Evolutionary conservation across 164 flowering plant genomes (phyloP).

Genomic region (Piper betle): DNA sequence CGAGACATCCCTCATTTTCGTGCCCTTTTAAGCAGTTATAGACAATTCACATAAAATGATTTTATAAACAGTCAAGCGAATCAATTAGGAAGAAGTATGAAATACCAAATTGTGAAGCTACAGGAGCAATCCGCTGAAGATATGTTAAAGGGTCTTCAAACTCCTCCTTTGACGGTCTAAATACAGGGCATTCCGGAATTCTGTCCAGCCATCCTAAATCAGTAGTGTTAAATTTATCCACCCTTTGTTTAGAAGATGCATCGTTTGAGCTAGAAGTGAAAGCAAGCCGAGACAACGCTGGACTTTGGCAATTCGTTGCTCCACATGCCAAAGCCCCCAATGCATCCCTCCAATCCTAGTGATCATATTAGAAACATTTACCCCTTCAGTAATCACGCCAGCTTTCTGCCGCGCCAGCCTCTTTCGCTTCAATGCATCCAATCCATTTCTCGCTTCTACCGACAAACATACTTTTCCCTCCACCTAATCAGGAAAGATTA

Average conservation of each 20-base stretch:
- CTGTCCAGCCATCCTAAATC: constrained; percentile 70
- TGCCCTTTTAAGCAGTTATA: no score
- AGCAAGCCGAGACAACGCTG: constrained; percentile 17
- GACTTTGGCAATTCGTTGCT: constrained; percentile 28
- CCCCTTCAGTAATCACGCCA: constrained; percentile 20
- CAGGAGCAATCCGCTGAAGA: constrained; percentile 87
- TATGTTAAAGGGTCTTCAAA: constrained; percentile 89
- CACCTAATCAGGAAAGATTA: constrained; percentile 34
- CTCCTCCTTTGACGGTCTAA: constrained; percentile 73
- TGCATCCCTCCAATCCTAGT: constrained; percentile 84
- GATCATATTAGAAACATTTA: constrained; percentile 32
- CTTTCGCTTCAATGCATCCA: constrained; percentile 63
- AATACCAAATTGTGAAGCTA: constrained; percentile 88
- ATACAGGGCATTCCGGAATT: constrained; percentile 86
- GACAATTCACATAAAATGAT: no score
- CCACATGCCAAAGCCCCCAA: constrained; percentile 64
- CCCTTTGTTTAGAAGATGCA: constrained; percentile 41
- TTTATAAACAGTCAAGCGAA: not conserved
- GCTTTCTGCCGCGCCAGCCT: constrained; percentile 53
- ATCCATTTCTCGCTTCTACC: constrained; percentile 51
- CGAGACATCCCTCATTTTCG: no score
- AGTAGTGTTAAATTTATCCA: constrained; percentile 16
- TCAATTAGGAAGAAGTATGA: not conserved
- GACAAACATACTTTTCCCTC: constrained; percentile 73
- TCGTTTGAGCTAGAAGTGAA: constrained; percentile 28